Evolutionary conservation across 805 yeast genomes (phyloP).

Genomic region (Candida mattraensis): DNA sequence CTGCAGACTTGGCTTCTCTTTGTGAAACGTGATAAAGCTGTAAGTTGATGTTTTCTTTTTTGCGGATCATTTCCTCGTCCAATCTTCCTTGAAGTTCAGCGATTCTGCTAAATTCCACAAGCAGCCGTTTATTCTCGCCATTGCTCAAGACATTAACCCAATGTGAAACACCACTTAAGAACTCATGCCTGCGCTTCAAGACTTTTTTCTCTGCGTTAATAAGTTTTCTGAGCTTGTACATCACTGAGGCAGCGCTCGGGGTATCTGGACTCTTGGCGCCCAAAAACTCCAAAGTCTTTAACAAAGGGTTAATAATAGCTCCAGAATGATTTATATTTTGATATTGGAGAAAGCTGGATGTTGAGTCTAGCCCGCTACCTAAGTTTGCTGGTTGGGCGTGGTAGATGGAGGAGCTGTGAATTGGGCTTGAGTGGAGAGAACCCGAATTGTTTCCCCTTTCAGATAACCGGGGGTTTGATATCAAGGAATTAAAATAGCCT

Average conservation of each 20-base stretch:
- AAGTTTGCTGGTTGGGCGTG: slow-evolving; percentile 17
- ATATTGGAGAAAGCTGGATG: slow-evolving; percentile 22
- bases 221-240: slow-evolving; percentile 36
- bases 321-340: slow-evolving; percentile 20
- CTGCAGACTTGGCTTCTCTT: slow-evolving; percentile 49
- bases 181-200: slow-evolving; percentile 36
- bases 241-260: slow-evolving; percentile 32
- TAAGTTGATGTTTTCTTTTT: slow-evolving; percentile 42
- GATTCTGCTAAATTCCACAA: slow-evolving; percentile 42
- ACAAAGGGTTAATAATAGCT: slow-evolving; percentile 22
- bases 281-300: slow-evolving; percentile 25
- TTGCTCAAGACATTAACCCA: slow-evolving; percentile 45
- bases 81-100: slow-evolving; percentile 38
- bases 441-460: slow-evolving; percentile 16
- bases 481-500: slow-evolving; percentile 18
- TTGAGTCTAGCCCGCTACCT: slow-evolving; percentile 17
- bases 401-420: slow-evolving; percentile 22
- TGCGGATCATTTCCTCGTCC: slow-evolving; percentile 39
- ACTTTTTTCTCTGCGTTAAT: slow-evolving; percentile 41
- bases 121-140: slow-evolving; percentile 38
- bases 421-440: slow-evolving; percentile 23
- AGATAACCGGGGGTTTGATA: slow-evolving; percentile 14
- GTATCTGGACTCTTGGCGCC: slow-evolving; percentile 29
- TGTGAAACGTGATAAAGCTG: slow-evolving; percentile 47
- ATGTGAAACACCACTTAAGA: slow-evolving; percentile 39